Conservation (phyloP, 1,139 yeast genomes). For the Suhomyces chickasaworum region DNA sequence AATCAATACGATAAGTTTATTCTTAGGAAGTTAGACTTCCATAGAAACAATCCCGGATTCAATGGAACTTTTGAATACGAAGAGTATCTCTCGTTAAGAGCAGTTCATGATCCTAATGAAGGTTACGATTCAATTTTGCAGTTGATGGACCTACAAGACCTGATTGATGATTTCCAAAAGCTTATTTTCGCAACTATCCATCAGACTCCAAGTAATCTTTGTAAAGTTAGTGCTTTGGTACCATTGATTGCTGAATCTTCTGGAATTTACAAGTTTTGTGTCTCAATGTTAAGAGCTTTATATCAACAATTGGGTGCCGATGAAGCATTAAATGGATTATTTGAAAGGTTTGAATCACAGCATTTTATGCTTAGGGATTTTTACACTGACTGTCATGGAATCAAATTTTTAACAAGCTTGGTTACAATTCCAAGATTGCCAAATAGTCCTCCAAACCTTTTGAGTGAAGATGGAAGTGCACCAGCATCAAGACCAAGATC, state of each 20-base stretch:
- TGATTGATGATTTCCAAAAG: slow-evolving; percentile 77
- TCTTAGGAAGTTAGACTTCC: slow-evolving; percentile 76
- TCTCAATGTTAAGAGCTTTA: slow-evolving; percentile 90
- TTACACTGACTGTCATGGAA: slow-evolving; percentile 86
- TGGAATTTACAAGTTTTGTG: slow-evolving; percentile 86
- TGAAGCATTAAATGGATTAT: slow-evolving; percentile 75
- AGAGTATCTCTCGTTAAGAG: slow-evolving; percentile 84
- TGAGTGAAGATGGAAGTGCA: slow-evolving; percentile 34
- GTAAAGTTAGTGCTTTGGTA: slow-evolving; percentile 83
- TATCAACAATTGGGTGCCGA: slow-evolving; percentile 74
- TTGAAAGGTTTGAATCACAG: slow-evolving; percentile 75
- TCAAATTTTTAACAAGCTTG: slow-evolving; percentile 79
- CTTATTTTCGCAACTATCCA: slow-evolving; percentile 74
- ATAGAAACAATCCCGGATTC: slow-evolving; percentile 82
- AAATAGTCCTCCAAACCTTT: slow-evolving; percentile 65
- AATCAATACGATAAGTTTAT: slow-evolving; percentile 74
- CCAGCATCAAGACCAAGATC: slow-evolving; percentile 45
- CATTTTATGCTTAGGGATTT: slow-evolving; percentile 80
- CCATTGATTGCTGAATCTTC: slow-evolving; percentile 93
- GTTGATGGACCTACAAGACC: slow-evolving; percentile 83
- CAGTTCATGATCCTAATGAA: slow-evolving; percentile 92
- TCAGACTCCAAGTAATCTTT: slow-evolving; percentile 68
- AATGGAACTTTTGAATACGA: slow-evolving; percentile 96
- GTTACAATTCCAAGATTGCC: slow-evolving; percentile 86
- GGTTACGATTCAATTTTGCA: slow-evolving; percentile 90